Conservation (phyloP, 306 rosid genomes). For the Acacia melanoxylon region DNA sequence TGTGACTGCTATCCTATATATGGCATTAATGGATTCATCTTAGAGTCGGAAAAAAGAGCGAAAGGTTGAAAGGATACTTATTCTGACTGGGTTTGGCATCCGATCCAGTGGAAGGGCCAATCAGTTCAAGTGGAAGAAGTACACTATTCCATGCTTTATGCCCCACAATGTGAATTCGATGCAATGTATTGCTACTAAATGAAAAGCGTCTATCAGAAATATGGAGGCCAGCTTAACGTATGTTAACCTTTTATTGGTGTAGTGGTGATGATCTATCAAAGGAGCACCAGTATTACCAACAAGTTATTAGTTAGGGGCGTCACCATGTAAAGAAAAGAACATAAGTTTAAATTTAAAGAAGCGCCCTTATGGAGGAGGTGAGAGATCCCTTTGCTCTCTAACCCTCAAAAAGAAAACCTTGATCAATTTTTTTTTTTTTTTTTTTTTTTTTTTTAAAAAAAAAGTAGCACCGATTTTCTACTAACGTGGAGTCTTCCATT, state of each 20-base stretch:
- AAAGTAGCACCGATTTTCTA: background rate
- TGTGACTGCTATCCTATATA: background rate
- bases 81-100: slow-evolving; percentile 1
- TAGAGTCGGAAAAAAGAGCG: background rate
- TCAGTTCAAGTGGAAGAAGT: background rate
- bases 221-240: slow-evolving; percentile 16
- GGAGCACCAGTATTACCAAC: background rate
- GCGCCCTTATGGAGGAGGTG: background rate
- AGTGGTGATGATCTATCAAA: background rate
- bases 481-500: background rate
- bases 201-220: background rate
- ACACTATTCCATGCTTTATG: slow-evolving; percentile 14
- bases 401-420: no score
- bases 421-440: no score
- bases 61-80: background rate
- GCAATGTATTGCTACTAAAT: background rate
- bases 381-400: no score
- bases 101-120: background rate
- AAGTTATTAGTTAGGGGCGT: rapidly evolving
- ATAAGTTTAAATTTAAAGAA: no score
- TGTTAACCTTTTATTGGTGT: background rate
- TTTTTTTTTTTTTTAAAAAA: no score
- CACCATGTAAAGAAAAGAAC: rapidly evolving
- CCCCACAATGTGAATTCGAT: slow-evolving; percentile 9
- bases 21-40: background rate